Base-by-base conservation (phyloP, 1,139 yeast genomes). In the Hyphopichia pseudoburtonii region DNA sequence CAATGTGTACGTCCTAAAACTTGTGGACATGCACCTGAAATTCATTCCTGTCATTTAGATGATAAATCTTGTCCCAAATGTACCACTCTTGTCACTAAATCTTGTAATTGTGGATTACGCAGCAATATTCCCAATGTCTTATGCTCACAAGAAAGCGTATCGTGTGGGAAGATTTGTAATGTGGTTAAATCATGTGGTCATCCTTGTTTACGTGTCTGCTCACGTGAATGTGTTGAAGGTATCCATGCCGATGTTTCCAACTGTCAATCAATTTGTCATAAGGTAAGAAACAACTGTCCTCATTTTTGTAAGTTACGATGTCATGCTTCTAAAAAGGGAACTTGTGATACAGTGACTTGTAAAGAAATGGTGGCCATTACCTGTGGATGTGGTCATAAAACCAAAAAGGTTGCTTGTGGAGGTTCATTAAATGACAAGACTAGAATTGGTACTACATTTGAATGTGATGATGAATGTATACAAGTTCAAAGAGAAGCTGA, bases 11-110 rank as follows among this genome's bases (percentile, higher is more conserved):
- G 89, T 37, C 66, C 64, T 1, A 73, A 76, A 17, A 46, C 60
- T 0, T 89, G 97, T 69, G 96, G 95, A 0, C 97, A 89, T 57
- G 64, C 74, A 7, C 78, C 76, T 11, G 86, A 83, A 52, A 70
- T 75, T 15, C 97, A 89, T 54, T 66, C 71, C 30, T 89, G 97
- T 53, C 97, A 89, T 54, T 76, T 68, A 15, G 82, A 80, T 46
- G 66, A 68, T 30, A 69, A 64, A 5, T 51, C 62, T 3, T 89
- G 97, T 57, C 95, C 95, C 0, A 81, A 79, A 44, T 89, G 97
- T 61, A 86, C 95, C 1, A 69, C 68, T 22, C 57, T 80, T 11
- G 85, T 86, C 7, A 67, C 75, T 21, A 82, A 78, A 50, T 51
- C 50, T 15, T 89, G 97, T 56, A 76, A 78, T 45, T 89, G 97